These are phyloP conservation scores for Pleurotus djamor DNA, from an alignment of 768 basidiomycete species.

Conservation along the genomic window DNA sequence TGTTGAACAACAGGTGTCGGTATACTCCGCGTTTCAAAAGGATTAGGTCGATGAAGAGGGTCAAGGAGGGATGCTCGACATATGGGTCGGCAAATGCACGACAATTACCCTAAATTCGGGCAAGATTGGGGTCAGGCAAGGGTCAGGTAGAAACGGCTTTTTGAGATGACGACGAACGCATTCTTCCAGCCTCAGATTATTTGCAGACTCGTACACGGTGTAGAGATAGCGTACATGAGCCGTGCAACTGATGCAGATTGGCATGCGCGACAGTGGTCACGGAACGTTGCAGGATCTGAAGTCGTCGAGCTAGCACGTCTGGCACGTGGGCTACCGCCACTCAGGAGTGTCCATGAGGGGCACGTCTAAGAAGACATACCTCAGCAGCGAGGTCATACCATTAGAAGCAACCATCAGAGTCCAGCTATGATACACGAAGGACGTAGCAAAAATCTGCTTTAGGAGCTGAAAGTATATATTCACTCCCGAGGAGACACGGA, in stretches of 20 bases:
- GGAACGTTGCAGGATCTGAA: too few species aligned
- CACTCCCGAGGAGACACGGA: too few species aligned
- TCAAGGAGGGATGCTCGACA: conserved; percentile 78
- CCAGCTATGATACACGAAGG: too few species aligned
- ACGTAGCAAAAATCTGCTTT: too few species aligned
- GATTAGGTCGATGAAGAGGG: conserved; percentile 75
- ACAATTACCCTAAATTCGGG: conserved; percentile 46
- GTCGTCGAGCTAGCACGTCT: too few species aligned
- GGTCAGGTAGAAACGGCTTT: conserved; percentile 1
- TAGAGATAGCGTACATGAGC: conserved; percentile 66
- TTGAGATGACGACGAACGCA: conserved; percentile 53
- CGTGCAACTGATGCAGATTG: conserved; percentile 80
- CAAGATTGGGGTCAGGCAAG: background rate
- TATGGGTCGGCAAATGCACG: conserved; percentile 80
- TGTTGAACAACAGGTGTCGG: conserved; percentile 79
- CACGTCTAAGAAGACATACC: too few species aligned
- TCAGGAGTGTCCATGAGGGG: too few species aligned
- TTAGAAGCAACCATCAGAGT: too few species aligned
- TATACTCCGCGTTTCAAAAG: conserved; percentile 82
- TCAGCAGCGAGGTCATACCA: too few species aligned
- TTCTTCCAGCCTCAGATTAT: conserved; percentile 81
- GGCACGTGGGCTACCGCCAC: too few species aligned
- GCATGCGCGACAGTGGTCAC: conserved; percentile 41
- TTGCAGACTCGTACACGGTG: conserved; percentile 75
- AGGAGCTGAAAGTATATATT: too few species aligned